Evolutionary conservation across 2,329 filamentous ascomycete species (phyloP), one percentile per base, ranked within the genome.

Genomic region (Alternaria arbusti): DNA sequence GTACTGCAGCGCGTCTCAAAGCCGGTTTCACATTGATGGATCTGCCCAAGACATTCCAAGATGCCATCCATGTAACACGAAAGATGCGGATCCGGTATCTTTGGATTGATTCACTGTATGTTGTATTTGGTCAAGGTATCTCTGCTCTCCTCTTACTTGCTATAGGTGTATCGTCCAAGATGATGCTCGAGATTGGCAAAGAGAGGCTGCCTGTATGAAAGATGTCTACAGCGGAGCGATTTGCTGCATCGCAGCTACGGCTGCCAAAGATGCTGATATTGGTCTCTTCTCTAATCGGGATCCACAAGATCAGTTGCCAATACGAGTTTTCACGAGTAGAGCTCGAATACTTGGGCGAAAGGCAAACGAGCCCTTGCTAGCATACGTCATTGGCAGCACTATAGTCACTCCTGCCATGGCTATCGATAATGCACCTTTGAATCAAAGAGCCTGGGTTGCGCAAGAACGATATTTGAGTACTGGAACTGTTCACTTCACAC

Each of bases 161-260:
- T 40, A 15, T 15, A 67, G 61, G 9, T 67, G 65, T 17, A 67
- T 67, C 76, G 50, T 61, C 28, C 68, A 70, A 47, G 68, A 68
- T 15, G 25, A 59, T 10, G 9, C 63, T 0, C 28, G 44, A 1
- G 67, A 70, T 20, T 70, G 67, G 67, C 15, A 59, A 0, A 17
- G 3, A 6, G 56, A 68, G 32, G 59, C 67, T 3, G 17, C 36
- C 3, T 13, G 11, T 10, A 68, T 70, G 67, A 7, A 45, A 2
- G 17, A 66, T 17, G 32, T 70, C 4, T 70, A 70, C 40, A 26
- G 43, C 5, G n/a, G 54, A 11, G 63, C 59, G 7, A 22, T 55
- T 9, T 64, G 46, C 20, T 67, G 56, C 28, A 65, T 70, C 13
- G 65, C 65, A 25, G 66, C 66, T 0, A 63, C 64, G 2, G 57